phyloP scores from a whole-genome alignment of 1,284 basidiomycete species.

The Malassezia vespertilionis region DNA sequence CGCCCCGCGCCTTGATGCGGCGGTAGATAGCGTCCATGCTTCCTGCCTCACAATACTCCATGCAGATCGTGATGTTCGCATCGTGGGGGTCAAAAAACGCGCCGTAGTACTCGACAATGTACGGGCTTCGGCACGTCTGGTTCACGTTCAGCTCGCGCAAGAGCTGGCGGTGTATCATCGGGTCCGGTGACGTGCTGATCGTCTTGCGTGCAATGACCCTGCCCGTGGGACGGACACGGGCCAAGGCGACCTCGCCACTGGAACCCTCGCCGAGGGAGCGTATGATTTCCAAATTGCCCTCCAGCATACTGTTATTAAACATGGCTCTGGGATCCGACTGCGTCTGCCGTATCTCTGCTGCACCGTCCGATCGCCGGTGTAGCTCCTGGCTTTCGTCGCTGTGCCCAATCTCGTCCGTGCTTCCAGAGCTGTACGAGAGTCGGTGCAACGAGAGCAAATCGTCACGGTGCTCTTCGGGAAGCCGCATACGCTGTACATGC shows the following conservation, averaged over 20 bases:
- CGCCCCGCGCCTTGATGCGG: constrained; percentile 64
- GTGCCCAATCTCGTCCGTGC: too few relatives aligned
- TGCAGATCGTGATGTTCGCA: constrained; percentile 85
- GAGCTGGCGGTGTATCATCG: constrained; percentile 71
- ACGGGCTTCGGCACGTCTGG: constrained; percentile 68
- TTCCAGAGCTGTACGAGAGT: not conserved
- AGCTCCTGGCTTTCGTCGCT: not conserved
- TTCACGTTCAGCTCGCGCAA: constrained; percentile 85
- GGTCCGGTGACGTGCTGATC: constrained; percentile 85
- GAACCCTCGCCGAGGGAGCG: constrained; percentile 80
- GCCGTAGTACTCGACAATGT: constrained; percentile 85
- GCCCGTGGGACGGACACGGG: constrained; percentile 64
- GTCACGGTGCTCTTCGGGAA: not conserved
- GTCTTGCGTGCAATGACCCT: constrained; percentile 85
- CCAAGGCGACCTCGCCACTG: constrained; percentile 87
- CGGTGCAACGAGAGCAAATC: too few relatives aligned
- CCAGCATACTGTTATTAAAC: not conserved
- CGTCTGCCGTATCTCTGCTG: not conserved
- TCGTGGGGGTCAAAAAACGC: constrained; percentile 87
- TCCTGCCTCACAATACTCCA: constrained; percentile 82
- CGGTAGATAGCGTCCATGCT: constrained; percentile 73
- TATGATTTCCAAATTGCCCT: constrained; percentile 60
- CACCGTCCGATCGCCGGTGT: not conserved
- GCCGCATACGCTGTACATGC: not conserved
- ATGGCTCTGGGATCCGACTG: too few relatives aligned